phyloP scores from a whole-genome alignment of 139 green algal species.

The Astrephomene gubernaculifera region DNA sequence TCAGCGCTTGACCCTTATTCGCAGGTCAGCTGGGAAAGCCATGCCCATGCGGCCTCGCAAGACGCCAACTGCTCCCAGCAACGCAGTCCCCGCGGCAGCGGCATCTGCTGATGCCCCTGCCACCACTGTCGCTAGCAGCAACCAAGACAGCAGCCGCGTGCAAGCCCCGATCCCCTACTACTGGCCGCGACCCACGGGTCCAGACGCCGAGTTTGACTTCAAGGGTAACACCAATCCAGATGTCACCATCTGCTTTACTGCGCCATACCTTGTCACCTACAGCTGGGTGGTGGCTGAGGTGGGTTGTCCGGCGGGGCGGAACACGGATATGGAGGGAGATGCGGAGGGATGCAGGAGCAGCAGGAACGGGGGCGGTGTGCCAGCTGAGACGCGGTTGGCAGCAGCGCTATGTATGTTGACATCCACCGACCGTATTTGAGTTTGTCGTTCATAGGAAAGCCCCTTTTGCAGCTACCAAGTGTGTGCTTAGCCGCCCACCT shows the following conservation, averaged over 20 bases:
- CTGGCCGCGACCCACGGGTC: background rate
- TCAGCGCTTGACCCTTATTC: background rate
- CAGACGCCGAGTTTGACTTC: conserved; percentile 22
- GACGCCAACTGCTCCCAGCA: background rate
- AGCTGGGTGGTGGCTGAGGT: background rate
- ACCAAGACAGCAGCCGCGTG: no score
- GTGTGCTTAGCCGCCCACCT: no score
- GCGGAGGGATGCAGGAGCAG: no score
- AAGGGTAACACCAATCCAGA: background rate
- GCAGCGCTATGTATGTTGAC: no score
- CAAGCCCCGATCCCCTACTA: background rate
- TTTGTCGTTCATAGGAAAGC: no score
- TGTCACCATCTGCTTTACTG: background rate
- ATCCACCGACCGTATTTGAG: no score
- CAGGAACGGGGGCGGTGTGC: background rate
- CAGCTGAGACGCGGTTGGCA: no score
- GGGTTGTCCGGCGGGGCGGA: no score
- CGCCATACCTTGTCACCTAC: conserved; percentile 10
- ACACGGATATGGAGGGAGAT: no score
- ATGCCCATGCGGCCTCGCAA: conserved; percentile 28
- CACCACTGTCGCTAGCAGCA: background rate
- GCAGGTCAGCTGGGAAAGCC: background rate
- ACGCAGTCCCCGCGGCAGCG: background rate
- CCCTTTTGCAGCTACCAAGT: no score
- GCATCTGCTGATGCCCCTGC: background rate